phyloP scores from a whole-genome alignment of 2,329 filamentous ascomycete species.

The Colletotrichum melonis region DNA sequence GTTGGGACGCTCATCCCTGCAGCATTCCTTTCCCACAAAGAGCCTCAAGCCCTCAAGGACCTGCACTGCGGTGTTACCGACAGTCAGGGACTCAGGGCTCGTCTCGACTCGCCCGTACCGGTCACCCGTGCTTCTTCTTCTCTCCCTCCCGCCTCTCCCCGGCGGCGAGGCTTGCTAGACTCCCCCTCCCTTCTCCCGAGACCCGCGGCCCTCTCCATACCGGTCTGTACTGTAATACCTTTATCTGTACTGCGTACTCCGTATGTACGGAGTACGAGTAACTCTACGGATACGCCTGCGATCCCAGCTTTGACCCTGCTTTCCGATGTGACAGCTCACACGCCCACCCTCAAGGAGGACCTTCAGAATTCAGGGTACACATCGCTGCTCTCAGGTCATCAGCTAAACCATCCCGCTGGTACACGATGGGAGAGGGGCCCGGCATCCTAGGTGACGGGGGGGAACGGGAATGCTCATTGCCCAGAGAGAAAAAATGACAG shows the following conservation, averaged over 20 bases:
- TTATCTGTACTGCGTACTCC: neutral
- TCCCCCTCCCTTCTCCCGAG: neutral
- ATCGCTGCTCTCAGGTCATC: constrained; percentile 31
- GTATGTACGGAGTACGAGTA: neutral
- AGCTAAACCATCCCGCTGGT: constrained; percentile 27
- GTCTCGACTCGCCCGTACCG: neutral
- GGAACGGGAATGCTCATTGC: neutral
- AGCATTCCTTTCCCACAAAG: neutral
- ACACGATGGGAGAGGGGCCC: constrained; percentile 9
- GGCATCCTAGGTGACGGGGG: neutral
- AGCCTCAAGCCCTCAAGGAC: neutral
- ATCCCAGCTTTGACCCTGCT: constrained; percentile 20
- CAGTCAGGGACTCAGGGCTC: constrained; percentile 5
- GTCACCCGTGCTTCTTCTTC: neutral
- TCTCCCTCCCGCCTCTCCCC: constrained; percentile 12
- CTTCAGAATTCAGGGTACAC: constrained; percentile 34
- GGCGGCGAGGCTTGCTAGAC: constrained; percentile 23
- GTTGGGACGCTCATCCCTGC: constrained; percentile 9
- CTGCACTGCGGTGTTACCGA: constrained; percentile 28
- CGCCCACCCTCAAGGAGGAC: neutral
- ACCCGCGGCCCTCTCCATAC: neutral
- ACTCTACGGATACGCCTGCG: neutral
- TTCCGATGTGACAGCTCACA: constrained; percentile 31
- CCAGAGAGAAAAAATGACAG: neutral
- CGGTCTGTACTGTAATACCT: neutral